Evolutionary conservation across 2,329 filamentous ascomycete genomes (phyloP).

Genomic region (Xylaria multiplex): DNA sequence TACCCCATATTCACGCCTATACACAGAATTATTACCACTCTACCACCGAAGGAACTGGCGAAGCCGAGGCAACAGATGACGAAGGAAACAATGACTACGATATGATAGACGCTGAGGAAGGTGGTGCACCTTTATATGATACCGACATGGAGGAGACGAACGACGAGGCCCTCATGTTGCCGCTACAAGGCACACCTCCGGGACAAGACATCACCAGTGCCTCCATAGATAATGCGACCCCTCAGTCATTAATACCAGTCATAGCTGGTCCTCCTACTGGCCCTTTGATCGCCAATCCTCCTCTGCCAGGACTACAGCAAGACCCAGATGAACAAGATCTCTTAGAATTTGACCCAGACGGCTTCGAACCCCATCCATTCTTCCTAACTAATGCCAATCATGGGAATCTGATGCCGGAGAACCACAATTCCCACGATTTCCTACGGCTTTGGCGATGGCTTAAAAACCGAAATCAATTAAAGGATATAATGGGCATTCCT

Average conservation of each 20-base stretch:
- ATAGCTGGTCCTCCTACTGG: background rate
- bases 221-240: background rate
- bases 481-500: slow-evolving; percentile 34
- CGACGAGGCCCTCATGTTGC: slow-evolving; percentile 27
- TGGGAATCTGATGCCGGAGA: slow-evolving; percentile 58
- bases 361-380: slow-evolving; percentile 43
- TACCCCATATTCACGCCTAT: slow-evolving; percentile 5
- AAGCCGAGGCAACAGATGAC: slow-evolving; percentile 23
- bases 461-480: slow-evolving; percentile 30
- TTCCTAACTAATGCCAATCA: slow-evolving; percentile 49
- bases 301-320: slow-evolving; percentile 9
- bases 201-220: background rate
- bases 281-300: background rate
- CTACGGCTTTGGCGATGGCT: slow-evolving; percentile 59
- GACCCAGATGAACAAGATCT: slow-evolving; percentile 25
- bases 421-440: slow-evolving; percentile 61
- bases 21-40: slow-evolving; percentile 22
- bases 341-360: slow-evolving; percentile 8
- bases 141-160: slow-evolving; percentile 39
- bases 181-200: slow-evolving; percentile 6
- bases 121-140: slow-evolving; percentile 42
- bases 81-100: slow-evolving; percentile 39
- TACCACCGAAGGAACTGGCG: slow-evolving; percentile 10
- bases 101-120: slow-evolving; percentile 45
- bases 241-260: slow-evolving; percentile 1